Percentiles rank a stretch among this genome's conserved stretches.
phyloP scores from a whole-genome alignment of 2,329 filamentous ascomycete species.

The Penicillium psychrosexuale region DNA sequence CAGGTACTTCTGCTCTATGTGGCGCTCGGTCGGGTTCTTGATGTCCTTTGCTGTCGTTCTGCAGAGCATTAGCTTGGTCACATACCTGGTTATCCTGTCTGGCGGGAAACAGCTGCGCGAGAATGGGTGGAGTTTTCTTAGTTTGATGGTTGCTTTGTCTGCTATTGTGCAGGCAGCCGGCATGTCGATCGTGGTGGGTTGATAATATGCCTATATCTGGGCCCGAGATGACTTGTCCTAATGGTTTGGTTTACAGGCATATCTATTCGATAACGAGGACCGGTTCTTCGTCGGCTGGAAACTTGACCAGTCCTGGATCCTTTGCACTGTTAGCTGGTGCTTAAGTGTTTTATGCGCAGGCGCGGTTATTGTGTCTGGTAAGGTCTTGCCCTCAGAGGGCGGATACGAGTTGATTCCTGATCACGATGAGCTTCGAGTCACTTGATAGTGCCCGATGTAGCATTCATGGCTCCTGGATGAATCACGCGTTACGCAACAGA shows the following conservation, averaged over 20 bases:
- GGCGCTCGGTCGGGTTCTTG: constrained; percentile 82
- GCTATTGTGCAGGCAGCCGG: constrained; percentile 69
- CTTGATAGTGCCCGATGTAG: neutral
- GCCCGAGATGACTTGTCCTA: neutral
- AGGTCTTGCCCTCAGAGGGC: constrained; percentile 71
- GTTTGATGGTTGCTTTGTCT: constrained; percentile 62
- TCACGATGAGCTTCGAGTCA: constrained; percentile 19
- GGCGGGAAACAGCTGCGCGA: constrained; percentile 79
- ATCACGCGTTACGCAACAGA: neutral
- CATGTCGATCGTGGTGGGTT: constrained; percentile 78
- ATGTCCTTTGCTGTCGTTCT: constrained; percentile 81
- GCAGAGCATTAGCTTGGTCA: constrained; percentile 75
- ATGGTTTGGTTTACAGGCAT: constrained; percentile 56
- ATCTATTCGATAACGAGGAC: constrained; percentile 76
- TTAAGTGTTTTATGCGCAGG: constrained; percentile 52
- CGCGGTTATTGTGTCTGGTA: constrained; percentile 64
- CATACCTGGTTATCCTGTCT: constrained; percentile 70
- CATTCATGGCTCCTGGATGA: neutral
- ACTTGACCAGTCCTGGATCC: constrained; percentile 74
- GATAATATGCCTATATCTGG: neutral
- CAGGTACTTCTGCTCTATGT: constrained; percentile 83
- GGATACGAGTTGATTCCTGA: constrained; percentile 76
- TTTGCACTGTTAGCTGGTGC: constrained; percentile 63
- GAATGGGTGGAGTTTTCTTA: constrained; percentile 75
- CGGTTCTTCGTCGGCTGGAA: constrained; percentile 81